Conservation (phyloP, 2,329 filamentous ascomycete genomes). For the Fusarium sp. region DNA sequence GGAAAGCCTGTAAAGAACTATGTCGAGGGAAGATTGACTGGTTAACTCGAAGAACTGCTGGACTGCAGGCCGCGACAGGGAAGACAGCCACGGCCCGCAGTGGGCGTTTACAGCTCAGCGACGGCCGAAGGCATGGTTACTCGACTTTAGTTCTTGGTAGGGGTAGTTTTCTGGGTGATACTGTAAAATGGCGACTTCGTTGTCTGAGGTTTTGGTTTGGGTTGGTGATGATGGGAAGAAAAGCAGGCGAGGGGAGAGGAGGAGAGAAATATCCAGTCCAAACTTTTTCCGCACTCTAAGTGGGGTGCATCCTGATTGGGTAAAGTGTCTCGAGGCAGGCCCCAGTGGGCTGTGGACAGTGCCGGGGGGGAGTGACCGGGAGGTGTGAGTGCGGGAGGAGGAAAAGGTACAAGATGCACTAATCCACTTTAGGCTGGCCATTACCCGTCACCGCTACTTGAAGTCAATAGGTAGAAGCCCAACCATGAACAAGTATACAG, state of each 20-base stretch:
- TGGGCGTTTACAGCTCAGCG: constrained; percentile 93
- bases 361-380: constrained; percentile 30
- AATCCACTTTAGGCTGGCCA: constrained; percentile 29
- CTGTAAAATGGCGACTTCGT: constrained; percentile 68
- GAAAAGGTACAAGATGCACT: constrained; percentile 25
- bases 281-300: constrained; percentile 44
- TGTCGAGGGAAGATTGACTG: constrained; percentile 69
- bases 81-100: constrained; percentile 71
- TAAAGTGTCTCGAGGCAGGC: constrained; percentile 25
- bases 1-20: constrained; percentile 72
- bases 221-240: constrained; percentile 48
- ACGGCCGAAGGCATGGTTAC: constrained; percentile 76
- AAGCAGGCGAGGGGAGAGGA: constrained; percentile 44
- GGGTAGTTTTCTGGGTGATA: constrained; percentile 50
- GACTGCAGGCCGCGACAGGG: constrained; percentile 75
- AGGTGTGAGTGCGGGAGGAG: constrained; percentile 28
- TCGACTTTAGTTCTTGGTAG: constrained; percentile 75
- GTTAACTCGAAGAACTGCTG: constrained; percentile 83
- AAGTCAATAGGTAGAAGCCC: constrained; percentile 29
- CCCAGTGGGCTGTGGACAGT: constrained; percentile 3
- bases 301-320: constrained; percentile 42
- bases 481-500: constrained; percentile 26
- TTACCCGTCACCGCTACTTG: constrained; percentile 47
- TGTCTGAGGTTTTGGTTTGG: constrained; percentile 61
- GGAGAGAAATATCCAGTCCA: constrained; percentile 45